phyloP scores from a whole-genome alignment of 768 basidiomycete species.

The Pleurotus pulmonarius region DNA sequence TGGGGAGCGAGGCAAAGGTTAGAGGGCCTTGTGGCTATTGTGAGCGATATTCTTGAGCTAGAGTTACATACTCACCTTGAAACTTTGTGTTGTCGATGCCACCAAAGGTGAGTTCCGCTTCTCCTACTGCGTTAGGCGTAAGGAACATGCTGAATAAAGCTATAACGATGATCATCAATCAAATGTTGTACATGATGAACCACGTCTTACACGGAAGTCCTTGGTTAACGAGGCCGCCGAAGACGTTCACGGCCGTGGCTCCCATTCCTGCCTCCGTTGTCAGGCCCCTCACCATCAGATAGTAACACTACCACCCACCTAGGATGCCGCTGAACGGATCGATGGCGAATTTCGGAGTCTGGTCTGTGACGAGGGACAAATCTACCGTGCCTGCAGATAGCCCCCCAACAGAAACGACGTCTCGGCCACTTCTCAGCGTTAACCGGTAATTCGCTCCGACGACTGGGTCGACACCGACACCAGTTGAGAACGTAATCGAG shows the following conservation, averaged over 20 bases:
- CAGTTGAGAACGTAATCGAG: slow-evolving; percentile 51
- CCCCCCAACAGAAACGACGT: slow-evolving; percentile 48
- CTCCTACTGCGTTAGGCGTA: slow-evolving; percentile 42
- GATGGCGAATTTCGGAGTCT: slow-evolving; percentile 47
- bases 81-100: slow-evolving; percentile 52
- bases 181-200: too few relatives aligned
- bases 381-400: slow-evolving; percentile 31
- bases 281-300: neutral
- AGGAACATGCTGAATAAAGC: slow-evolving; percentile 50
- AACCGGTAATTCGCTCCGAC: slow-evolving; percentile 42
- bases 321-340: slow-evolving; percentile 58
- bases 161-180: slow-evolving; percentile 11
- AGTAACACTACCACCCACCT: slow-evolving; percentile 23
- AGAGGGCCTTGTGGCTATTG: slow-evolving; percentile 34
- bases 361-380: slow-evolving; percentile 49
- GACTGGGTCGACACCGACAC: slow-evolving; percentile 53
- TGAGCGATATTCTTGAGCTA: too few relatives aligned
- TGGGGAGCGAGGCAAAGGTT: slow-evolving; percentile 37
- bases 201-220: slow-evolving; percentile 43
- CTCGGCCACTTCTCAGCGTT: slow-evolving; percentile 38
- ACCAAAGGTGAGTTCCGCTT: slow-evolving; percentile 51
- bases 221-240: slow-evolving; percentile 39
- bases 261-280: slow-evolving; percentile 38
- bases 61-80: slow-evolving; percentile 37
- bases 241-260: slow-evolving; percentile 46